Conservation (phyloP, 345 rosid species). For the Rhizophora apiculata region DNA sequence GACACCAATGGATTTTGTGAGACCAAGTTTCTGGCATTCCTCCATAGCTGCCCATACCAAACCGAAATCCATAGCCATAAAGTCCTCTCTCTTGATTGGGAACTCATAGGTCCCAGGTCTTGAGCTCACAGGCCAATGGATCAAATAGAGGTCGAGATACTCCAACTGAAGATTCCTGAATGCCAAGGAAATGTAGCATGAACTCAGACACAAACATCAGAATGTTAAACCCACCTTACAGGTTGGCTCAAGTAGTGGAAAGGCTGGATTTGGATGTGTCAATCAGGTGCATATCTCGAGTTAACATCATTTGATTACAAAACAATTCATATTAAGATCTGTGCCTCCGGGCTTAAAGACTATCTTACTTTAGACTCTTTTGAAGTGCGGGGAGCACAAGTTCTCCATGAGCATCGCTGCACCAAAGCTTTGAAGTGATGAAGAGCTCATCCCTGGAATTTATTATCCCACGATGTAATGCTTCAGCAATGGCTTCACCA, state of each 20-base stretch:
- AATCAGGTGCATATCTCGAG: too few species aligned
- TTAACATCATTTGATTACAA: too few species aligned
- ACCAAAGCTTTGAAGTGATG: constrained; percentile 59
- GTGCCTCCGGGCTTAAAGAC: not conserved
- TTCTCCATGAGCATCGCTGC: constrained; percentile 49
- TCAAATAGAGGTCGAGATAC: constrained; percentile 63
- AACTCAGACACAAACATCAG: too few species aligned
- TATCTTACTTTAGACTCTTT: constrained; percentile 39
- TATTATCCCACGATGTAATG: constrained; percentile 38
- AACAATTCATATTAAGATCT: not conserved
- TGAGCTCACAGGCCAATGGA: constrained; percentile 86
- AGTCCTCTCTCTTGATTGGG: constrained; percentile 66
- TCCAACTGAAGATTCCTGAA: constrained; percentile 64
- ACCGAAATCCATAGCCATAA: constrained; percentile 56
- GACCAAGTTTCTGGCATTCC: constrained; percentile 60
- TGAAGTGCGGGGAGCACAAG: constrained; percentile 47
- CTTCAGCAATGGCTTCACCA: constrained; percentile 40
- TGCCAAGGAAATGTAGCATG: not conserved
- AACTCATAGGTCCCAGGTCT: constrained; percentile 56
- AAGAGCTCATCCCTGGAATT: constrained; percentile 51
- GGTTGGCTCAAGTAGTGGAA: too few species aligned
- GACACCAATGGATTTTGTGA: constrained; percentile 71
- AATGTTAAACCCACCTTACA: too few species aligned
- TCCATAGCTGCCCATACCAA: constrained; percentile 81
- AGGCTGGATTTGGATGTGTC: too few species aligned